Evolutionary conservation across 495 filamentous ascomycete species (phyloP).

Genomic region (Penicillium cosmopolitanum): DNA sequence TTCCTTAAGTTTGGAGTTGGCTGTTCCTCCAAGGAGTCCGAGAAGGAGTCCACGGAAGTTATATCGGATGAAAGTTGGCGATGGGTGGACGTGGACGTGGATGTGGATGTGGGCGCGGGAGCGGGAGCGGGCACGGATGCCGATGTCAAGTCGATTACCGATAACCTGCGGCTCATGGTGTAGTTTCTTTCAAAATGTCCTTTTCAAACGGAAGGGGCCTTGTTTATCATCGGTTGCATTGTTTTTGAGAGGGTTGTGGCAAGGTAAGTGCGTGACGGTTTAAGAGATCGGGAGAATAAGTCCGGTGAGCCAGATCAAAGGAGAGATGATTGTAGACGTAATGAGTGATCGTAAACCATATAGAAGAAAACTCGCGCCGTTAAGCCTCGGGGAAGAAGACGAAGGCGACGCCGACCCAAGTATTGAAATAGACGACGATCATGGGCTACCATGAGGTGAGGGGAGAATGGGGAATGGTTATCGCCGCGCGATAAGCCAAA

Average conservation of each 20-base stretch:
- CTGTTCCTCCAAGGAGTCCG: neutral
- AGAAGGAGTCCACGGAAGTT: neutral
- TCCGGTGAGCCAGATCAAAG: too few species aligned
- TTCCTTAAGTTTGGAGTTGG: neutral
- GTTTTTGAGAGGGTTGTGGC: neutral
- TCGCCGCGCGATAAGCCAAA: neutral
- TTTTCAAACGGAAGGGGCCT: neutral
- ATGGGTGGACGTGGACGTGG: neutral
- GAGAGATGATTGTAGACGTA: too few species aligned
- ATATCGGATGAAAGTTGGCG: slow-evolving; percentile 3
- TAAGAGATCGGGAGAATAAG: neutral
- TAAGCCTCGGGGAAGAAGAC: too few species aligned
- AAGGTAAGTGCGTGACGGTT: neutral
- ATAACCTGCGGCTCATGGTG: slow-evolving; percentile 22
- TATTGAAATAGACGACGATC: neutral
- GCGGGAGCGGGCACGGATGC: neutral
- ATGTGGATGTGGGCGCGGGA: neutral
- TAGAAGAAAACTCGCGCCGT: too few species aligned
- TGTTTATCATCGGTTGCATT: neutral
- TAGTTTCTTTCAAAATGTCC: neutral
- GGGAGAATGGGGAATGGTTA: neutral
- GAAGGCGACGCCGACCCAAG: neutral
- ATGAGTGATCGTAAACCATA: too few species aligned
- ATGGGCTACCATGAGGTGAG: neutral
- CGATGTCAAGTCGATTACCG: slow-evolving; percentile 24